These are phyloP conservation scores for Endotrypanum monterogeii DNA, from an alignment of 208 protist genomes.

Conservation along the genomic window DNA sequence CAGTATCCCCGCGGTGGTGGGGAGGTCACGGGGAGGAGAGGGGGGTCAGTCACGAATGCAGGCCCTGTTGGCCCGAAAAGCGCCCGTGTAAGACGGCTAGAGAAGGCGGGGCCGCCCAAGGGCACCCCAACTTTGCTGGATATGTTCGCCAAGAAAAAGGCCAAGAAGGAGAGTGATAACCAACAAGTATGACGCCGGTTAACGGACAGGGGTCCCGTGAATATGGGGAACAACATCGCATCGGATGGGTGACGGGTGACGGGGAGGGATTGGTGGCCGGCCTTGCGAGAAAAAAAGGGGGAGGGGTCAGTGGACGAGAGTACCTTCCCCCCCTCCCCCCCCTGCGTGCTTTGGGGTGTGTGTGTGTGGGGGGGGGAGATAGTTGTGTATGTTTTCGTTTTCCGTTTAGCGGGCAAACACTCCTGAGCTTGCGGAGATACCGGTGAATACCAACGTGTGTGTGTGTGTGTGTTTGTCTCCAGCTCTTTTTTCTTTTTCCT, in stretches of 20 bases:
- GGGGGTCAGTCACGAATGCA: not conserved
- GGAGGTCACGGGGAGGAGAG: not conserved
- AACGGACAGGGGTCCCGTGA: not conserved
- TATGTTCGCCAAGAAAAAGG: conserved; percentile 65
- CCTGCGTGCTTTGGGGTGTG: no score
- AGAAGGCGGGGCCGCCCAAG: conserved; percentile 58
- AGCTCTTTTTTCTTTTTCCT: not conserved
- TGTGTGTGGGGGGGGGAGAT: no score
- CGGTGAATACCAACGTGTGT: not conserved
- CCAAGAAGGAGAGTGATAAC: not conserved
- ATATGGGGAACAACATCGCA: no score
- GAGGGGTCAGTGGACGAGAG: no score
- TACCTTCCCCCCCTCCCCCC: no score
- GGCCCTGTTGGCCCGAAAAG: conserved; percentile 26
- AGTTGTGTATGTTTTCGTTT: no score
- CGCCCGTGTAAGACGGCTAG: conserved; percentile 54
- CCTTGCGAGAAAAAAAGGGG: no score
- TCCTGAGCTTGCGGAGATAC: not conserved
- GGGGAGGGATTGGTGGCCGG: no score
- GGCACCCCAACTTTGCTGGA: conserved; percentile 60
- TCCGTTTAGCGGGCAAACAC: no score
- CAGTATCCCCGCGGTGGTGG: conserved; percentile 14
- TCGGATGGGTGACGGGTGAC: no score
- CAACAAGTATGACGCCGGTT: not conserved
- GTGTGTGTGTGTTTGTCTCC: not conserved